Evolutionary conservation across 176 grass and related monocot species (phyloP).

Genomic region (Cocos nucifera): DNA sequence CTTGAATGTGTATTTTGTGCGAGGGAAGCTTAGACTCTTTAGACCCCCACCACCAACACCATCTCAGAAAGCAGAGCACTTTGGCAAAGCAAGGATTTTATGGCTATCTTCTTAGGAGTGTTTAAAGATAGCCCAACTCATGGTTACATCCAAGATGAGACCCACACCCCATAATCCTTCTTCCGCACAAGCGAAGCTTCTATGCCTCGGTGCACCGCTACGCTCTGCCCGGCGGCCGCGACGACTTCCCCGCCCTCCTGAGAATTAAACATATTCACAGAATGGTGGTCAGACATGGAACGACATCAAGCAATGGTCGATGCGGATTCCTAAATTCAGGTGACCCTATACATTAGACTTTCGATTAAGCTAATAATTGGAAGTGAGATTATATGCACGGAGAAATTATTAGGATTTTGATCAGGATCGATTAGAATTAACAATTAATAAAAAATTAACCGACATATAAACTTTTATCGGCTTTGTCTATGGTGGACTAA

Average conservation of each 20-base stretch:
- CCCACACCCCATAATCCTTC: conserved; percentile 4
- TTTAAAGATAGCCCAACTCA: conserved; percentile 31
- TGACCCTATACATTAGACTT: neutral
- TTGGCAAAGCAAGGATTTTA: conserved; percentile 36
- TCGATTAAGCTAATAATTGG: neutral
- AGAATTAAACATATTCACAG: conserved; percentile 13
- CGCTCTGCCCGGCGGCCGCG: conserved; percentile 28
- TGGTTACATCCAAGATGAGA: conserved; percentile 20
- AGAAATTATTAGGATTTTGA: no score
- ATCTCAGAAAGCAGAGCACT: conserved; percentile 41
- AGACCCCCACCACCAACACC: conserved; percentile 20
- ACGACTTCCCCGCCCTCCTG: conserved; percentile 38
- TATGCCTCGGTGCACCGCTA: conserved; percentile 13
- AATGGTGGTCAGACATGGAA: neutral
- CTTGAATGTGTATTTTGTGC: conserved; percentile 16
- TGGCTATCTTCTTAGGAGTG: conserved; percentile 19
- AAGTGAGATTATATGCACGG: no score
- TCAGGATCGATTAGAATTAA: no score
- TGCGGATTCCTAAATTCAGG: conserved; percentile 1
- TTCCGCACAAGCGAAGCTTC: no score
- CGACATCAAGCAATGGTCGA: no score
- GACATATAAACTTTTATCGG: no score
- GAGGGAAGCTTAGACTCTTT: conserved; percentile 2
- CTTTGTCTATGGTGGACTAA: no score
- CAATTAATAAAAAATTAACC: no score